A percentile compares a stretch with the other conserved stretches of the same genome.
These are phyloP conservation scores for Biscutella auriculata DNA, from an alignment of 441 rosid species.

Conservation along the genomic window DNA sequence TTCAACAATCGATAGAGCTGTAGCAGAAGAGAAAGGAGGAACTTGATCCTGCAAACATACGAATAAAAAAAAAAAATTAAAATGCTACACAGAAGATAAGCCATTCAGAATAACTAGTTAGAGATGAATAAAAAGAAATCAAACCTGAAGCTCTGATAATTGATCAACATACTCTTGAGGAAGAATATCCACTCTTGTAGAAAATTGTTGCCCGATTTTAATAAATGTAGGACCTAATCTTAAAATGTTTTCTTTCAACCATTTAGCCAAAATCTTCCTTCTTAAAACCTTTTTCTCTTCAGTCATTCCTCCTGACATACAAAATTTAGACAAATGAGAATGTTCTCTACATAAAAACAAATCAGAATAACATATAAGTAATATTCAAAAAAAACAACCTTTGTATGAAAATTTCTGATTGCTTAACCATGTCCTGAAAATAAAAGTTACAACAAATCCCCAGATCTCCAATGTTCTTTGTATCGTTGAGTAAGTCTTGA, in stretches of 20 bases:
- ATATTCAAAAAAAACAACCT: conserved; percentile 32
- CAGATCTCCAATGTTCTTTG: conserved; percentile 94
- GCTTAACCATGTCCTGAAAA: conserved; percentile 77
- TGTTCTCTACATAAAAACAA: neutral
- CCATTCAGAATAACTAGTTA: too few relatives aligned
- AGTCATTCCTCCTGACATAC: conserved; percentile 64
- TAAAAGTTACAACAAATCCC: conserved; percentile 71
- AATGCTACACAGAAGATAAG: neutral
- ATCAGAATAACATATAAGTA: neutral
- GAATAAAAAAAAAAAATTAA: neutral
- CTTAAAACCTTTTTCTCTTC: conserved; percentile 56
- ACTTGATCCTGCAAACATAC: conserved; percentile 78
- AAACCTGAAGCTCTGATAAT: conserved; percentile 91
- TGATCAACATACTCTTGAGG: conserved; percentile 98
- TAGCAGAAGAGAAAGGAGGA: conserved; percentile 92
- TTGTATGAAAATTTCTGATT: conserved; percentile 73
- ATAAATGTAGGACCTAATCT: conserved; percentile 96
- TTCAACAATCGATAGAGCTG: conserved; percentile 68
- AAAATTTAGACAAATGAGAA: conserved; percentile 12
- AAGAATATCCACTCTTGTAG: conserved; percentile 96
- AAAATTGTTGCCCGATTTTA: conserved; percentile 94
- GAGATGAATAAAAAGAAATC: neutral
- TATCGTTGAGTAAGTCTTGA: conserved; percentile 83
- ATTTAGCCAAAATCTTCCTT: conserved; percentile 76
- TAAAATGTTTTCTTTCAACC: conserved; percentile 86